Evolutionary conservation across 441 rosid species (phyloP), one percentile per base, ranked within the genome.

Genomic region (Syzygium malaccense): DNA sequence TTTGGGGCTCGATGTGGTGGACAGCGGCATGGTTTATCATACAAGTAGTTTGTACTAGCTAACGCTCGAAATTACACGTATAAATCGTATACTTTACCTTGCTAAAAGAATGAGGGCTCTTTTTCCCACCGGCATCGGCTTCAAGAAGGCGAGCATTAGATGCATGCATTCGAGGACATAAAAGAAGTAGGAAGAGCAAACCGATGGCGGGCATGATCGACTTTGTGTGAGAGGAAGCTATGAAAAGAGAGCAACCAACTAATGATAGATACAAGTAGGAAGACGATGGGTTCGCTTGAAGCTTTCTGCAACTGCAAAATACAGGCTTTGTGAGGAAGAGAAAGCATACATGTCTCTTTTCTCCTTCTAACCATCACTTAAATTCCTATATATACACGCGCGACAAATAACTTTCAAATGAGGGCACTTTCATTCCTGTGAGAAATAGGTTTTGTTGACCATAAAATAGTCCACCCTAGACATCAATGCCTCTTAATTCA

Each of bases 111-210:
- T 13, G 83, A 41, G 83, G n/a, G 51, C 83, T 41, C 51, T 23
- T 25, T 75, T n/a, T 41, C 28, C 83, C 83, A 75, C 18, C 5
- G 51, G 83, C 83, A 45, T 75, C n/a, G 18, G n/a, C 83, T 32
- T 89, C 87, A 25, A 91, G 87, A 89, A 49, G 92, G 25, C 95
- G 93, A 92, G 94, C 96, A 83, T 75, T 51, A 60, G 92, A 92
- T 87, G 91, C 90, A 91, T 92, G 93, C 91, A 91, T 87, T 41
- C 8, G 51, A 75, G 89, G 91, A 88, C 89, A 88, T n/a, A 89
- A 87, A 85, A 93, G 55, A 80, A 92, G 58, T 80, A 91, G 33
- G 84, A 91, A 75, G 87, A 91, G 86, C 55, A 89, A 87, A 33
- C 88, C 71, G 28, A 56, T 48, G 23, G 55, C 2, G 87, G 93